A percentile compares a stretch with the other conserved stretches of the same genome.
These are phyloP conservation scores for Chlamydomonas sp. DNA, from an alignment of 139 green algal species.

Conservation along the genomic window DNA sequence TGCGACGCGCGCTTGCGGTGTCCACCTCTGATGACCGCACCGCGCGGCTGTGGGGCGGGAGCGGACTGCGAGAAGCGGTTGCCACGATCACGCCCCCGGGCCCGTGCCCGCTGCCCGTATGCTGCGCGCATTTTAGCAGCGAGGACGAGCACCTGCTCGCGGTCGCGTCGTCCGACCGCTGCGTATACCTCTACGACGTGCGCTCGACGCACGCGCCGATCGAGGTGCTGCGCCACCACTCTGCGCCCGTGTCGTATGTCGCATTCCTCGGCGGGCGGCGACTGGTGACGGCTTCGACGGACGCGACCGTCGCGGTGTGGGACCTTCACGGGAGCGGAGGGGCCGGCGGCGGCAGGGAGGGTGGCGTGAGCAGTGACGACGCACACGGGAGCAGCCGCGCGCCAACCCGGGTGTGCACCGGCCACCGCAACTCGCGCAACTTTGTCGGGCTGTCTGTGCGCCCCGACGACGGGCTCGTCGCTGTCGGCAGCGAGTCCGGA, in stretches of 20 bases:
- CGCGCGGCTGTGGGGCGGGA: conserved; percentile 66
- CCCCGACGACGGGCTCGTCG: conserved; percentile 63
- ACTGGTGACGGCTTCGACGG: conserved; percentile 76
- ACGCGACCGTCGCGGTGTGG: conserved; percentile 71
- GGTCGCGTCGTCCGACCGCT: conserved; percentile 68
- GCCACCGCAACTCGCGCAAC: conserved; percentile 88
- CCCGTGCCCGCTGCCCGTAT: conserved; percentile 42
- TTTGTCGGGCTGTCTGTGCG: conserved; percentile 85
- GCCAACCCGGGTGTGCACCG: conserved; percentile 44
- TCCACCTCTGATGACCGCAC: conserved; percentile 77
- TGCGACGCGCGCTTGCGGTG: conserved; percentile 49
- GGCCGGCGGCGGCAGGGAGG: not conserved
- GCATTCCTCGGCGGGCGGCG: conserved; percentile 50
- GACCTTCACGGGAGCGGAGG: conserved; percentile 20
- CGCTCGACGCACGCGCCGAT: conserved; percentile 32
- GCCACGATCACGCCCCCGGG: not conserved
- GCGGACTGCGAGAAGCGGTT: conserved; percentile 33
- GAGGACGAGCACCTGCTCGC: conserved; percentile 58
- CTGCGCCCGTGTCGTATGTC: conserved; percentile 76
- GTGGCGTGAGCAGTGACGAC: not conserved
- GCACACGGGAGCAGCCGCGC: not conserved
- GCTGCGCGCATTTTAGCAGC: conserved; percentile 69
- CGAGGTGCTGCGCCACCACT: conserved; percentile 40
- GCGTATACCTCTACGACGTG: conserved; percentile 67
- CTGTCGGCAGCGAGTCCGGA: conserved; percentile 69